These are phyloP conservation scores for Rubia occidens DNA, from an alignment of 305 asterid species.

Conservation along the genomic window DNA sequence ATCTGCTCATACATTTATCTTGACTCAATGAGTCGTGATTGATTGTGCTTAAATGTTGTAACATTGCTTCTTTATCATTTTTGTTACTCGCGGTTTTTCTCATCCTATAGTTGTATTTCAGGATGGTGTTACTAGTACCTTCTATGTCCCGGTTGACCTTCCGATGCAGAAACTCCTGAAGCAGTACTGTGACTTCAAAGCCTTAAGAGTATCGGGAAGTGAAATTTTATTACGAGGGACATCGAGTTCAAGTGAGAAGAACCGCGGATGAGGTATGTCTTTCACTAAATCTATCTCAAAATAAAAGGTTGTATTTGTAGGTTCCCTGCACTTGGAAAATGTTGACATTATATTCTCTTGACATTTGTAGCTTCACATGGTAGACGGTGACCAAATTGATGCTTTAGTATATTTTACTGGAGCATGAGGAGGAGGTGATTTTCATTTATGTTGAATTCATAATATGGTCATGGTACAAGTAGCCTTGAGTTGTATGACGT, in stretches of 20 bases:
- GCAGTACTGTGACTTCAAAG: neutral
- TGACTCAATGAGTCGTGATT: neutral
- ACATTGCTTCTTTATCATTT: too few species aligned
- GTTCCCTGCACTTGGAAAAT: neutral
- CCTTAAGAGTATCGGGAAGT: neutral
- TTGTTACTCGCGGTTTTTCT: too few species aligned
- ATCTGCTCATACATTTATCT: neutral
- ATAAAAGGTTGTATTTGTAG: too few species aligned
- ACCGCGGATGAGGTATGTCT: slow-evolving; percentile 9
- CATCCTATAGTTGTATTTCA: neutral
- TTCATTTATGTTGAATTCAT: too few species aligned
- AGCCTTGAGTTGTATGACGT: neutral
- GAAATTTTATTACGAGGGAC: neutral
- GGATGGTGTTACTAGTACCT: neutral
- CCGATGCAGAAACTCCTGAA: neutral
- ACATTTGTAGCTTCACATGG: slow-evolving; percentile 2
- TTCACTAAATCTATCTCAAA: too few species aligned
- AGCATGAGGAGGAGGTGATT: neutral
- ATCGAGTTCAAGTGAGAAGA: neutral
- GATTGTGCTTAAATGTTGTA: too few species aligned
- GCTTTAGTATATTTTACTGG: neutral
- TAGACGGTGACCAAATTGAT: slow-evolving; percentile 9
- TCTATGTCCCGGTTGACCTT: neutral
- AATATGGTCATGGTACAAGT: too few species aligned
- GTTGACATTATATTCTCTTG: neutral